A percentile compares a stretch with the other conserved stretches of the same genome.
These are phyloP conservation scores for Fagopyrum homotropicum DNA, from an alignment of 148 eudicot species.

Conservation along the genomic window DNA sequence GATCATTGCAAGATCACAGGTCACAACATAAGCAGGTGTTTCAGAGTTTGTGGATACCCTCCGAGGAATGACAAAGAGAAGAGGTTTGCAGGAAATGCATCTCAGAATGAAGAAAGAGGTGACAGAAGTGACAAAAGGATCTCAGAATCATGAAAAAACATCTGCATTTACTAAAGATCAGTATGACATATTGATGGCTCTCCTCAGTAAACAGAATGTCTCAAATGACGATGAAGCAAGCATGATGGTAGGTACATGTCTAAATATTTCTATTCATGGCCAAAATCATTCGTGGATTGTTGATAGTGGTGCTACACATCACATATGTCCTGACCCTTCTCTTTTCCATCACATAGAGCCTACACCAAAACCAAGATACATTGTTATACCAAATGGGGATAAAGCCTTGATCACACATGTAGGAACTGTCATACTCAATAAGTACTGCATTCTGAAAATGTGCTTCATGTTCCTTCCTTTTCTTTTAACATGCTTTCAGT, in stretches of 20 bases:
- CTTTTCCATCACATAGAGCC: not conserved
- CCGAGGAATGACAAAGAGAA: not conserved
- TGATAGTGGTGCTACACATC: not conserved
- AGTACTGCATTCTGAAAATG: not conserved
- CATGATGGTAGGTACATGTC: not conserved
- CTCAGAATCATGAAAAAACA: too few species aligned
- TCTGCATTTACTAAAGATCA: not conserved
- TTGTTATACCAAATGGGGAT: not conserved
- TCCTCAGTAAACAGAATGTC: not conserved
- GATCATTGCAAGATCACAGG: not conserved
- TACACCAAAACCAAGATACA: not conserved
- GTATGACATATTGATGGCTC: not conserved
- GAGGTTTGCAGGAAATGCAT: not conserved
- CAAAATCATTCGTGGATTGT: not conserved
- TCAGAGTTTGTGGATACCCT: not conserved
- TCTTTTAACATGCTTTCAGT: not conserved
- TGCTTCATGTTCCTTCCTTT: not conserved
- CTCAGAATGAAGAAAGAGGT: not conserved
- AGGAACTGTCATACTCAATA: not conserved
- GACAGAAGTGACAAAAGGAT: too few species aligned
- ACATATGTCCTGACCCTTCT: not conserved
- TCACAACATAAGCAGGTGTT: not conserved
- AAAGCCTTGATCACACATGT: not conserved
- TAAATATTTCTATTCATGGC: not conserved
- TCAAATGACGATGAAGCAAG: not conserved